Conservation (phyloP, 2,329 filamentous ascomycete genomes). For the Diaporthe citriasiana region DNA sequence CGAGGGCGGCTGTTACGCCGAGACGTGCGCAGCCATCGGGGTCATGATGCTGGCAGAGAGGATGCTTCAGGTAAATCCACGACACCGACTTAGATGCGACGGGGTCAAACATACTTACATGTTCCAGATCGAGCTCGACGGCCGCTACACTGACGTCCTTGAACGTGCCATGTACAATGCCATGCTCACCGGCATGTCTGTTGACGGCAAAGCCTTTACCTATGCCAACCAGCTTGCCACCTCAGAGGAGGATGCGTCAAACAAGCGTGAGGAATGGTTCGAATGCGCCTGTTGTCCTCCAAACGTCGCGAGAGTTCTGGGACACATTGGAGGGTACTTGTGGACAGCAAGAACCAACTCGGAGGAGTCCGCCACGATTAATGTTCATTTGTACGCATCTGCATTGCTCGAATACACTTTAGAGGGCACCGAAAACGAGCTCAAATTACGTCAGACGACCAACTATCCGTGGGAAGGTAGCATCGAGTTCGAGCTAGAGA, state of each 20-base stretch:
- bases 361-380: constrained; percentile 49
- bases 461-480: constrained; percentile 70
- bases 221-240: constrained; percentile 74
- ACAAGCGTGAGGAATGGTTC: constrained; percentile 69
- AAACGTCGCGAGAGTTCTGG: constrained; percentile 68
- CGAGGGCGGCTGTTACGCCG: constrained; percentile 73
- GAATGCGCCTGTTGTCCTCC: constrained; percentile 72
- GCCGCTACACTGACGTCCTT: constrained; percentile 69
- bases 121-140: constrained; percentile 58
- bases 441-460: constrained; percentile 62
- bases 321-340: constrained; percentile 68
- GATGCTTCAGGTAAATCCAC: constrained; percentile 59
- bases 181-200: constrained; percentile 69
- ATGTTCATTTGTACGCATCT: constrained; percentile 68
- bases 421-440: constrained; percentile 46
- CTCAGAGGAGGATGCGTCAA: constrained; percentile 61
- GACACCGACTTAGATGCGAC: fast-evolving
- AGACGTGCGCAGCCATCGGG: constrained; percentile 72
- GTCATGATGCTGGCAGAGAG: constrained; percentile 72
- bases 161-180: constrained; percentile 73
- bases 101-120: background rate
- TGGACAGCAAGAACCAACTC: constrained; percentile 59
- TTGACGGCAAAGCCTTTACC: constrained; percentile 69
- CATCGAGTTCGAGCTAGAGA: constrained; percentile 60
- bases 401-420: constrained; percentile 58